A percentile compares a stretch with the other conserved stretches of the same genome.
phyloP scores from a whole-genome alignment of 257 asterid species.

The Gentiana dahurica region DNA sequence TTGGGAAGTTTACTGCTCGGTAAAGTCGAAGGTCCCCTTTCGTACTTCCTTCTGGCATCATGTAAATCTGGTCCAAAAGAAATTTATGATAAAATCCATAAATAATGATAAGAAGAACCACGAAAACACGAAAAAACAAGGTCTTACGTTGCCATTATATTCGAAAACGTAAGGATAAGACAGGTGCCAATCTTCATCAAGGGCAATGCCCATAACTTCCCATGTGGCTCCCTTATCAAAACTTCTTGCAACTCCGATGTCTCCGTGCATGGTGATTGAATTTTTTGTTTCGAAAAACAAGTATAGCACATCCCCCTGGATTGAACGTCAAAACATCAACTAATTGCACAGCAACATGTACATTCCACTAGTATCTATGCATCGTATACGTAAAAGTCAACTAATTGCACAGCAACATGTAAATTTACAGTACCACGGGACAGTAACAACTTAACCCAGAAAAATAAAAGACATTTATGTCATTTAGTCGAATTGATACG shows the following conservation, averaged over 20 bases:
- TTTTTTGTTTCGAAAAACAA: constrained; percentile 79
- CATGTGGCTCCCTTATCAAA: constrained; percentile 80
- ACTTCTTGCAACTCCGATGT: constrained; percentile 86
- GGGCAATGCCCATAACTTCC: constrained; percentile 83
- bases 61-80: constrained; percentile 48
- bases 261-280: constrained; percentile 90
- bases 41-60: constrained; percentile 89
- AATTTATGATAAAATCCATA: neutral
- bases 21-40: constrained; percentile 95
- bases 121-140: neutral
- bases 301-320: constrained; percentile 69
- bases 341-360: too few relatives aligned
- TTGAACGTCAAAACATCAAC: constrained; percentile 10
- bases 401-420: too few relatives aligned
- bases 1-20: constrained; percentile 72
- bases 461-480: too few relatives aligned
- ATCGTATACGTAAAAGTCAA: too few relatives aligned
- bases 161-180: constrained; percentile 89
- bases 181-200: constrained; percentile 97
- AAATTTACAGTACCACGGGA: too few relatives aligned
- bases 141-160: constrained; percentile 70
- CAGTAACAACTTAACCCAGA: too few relatives aligned
- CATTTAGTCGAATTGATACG: too few relatives aligned
- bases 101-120: neutral
- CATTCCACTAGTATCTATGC: too few relatives aligned